phyloP scores from a whole-genome alignment of 352 stramenopile species.

The Phytophthora pseudosyringae region DNA sequence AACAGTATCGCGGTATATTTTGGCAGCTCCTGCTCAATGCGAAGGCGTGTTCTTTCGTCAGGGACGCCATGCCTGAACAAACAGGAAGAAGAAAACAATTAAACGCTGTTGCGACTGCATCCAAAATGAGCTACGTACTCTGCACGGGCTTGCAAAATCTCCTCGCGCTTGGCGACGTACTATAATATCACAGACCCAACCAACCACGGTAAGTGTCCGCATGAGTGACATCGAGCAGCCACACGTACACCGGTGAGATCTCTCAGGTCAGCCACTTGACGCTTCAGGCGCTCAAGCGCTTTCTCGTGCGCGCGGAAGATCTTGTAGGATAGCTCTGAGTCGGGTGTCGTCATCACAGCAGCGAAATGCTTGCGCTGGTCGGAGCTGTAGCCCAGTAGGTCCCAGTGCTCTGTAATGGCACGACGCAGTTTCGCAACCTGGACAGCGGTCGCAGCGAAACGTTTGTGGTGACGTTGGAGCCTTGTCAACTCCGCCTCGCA shows the following conservation, averaged over 20 bases:
- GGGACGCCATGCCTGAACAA: conserved; percentile 25
- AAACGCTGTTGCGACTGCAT: neutral
- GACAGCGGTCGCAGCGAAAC: conserved; percentile 25
- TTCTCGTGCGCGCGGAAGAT: conserved; percentile 42
- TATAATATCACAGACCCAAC: conserved; percentile 6
- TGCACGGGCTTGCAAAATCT: conserved; percentile 43
- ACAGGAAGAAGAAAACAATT: neutral
- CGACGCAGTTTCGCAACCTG: conserved; percentile 33
- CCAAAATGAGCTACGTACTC: conserved; percentile 30
- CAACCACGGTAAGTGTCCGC: neutral
- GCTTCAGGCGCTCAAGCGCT: conserved; percentile 36
- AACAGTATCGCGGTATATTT: conserved; percentile 47
- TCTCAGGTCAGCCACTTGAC: conserved; percentile 28
- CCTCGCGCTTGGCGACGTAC: conserved; percentile 54
- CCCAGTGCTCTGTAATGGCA: conserved; percentile 32
- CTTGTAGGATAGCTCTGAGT: conserved; percentile 32
- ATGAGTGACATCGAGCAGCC: neutral
- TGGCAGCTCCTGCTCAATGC: conserved; percentile 51
- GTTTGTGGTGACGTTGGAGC: conserved; percentile 36
- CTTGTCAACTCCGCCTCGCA: conserved; percentile 37
- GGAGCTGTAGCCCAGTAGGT: conserved; percentile 31
- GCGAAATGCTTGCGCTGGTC: conserved; percentile 32
- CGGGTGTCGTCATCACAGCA: conserved; percentile 32
- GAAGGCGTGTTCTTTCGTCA: conserved; percentile 43
- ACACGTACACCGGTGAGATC: conserved; percentile 27